These are phyloP conservation scores for Orbilia brochopaga DNA, from an alignment of 2,329 filamentous ascomycete species.

Conservation along the genomic window DNA sequence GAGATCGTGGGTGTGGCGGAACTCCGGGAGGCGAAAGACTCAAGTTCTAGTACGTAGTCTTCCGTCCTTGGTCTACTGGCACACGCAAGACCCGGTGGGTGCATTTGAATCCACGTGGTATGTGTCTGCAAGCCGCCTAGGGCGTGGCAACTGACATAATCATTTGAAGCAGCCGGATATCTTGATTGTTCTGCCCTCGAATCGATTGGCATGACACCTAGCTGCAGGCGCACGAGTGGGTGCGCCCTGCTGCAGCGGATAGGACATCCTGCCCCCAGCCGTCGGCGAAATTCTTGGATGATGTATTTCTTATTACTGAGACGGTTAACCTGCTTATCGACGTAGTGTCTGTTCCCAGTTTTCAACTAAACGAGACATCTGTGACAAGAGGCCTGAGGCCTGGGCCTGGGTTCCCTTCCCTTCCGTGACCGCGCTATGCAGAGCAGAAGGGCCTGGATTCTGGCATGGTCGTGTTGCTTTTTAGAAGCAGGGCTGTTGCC, in stretches of 20 bases:
- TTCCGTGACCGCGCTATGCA: constrained; percentile 15
- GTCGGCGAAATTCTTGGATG: not conserved
- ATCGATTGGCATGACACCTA: not conserved
- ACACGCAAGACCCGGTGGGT: constrained; percentile 10
- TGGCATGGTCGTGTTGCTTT: constrained; percentile 39
- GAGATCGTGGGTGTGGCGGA: constrained; percentile 43
- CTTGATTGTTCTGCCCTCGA: constrained; percentile 13
- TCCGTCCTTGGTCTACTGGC: constrained; percentile 12
- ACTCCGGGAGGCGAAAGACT: constrained; percentile 30
- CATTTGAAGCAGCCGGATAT: constrained; percentile 3
- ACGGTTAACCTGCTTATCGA: not conserved
- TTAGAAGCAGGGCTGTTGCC: constrained; percentile 19
- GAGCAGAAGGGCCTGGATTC: constrained; percentile 12
- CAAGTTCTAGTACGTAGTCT: constrained; percentile 16
- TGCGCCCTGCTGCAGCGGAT: constrained; percentile 13
- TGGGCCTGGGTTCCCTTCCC: not conserved
- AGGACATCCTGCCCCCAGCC: too few species aligned
- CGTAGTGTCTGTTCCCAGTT: constrained; percentile 2
- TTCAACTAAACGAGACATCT: constrained; percentile 48
- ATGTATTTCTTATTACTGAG: constrained; percentile 19
- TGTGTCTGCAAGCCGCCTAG: constrained; percentile 18
- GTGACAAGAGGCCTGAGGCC: constrained; percentile 1
- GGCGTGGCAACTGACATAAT: constrained; percentile 49
- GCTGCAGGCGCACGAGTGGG: constrained; percentile 15
- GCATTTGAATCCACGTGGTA: constrained; percentile 35